phyloP scores from a whole-genome alignment of 2,329 filamentous ascomycete species.

The Conoideocrella luteorostrata region DNA sequence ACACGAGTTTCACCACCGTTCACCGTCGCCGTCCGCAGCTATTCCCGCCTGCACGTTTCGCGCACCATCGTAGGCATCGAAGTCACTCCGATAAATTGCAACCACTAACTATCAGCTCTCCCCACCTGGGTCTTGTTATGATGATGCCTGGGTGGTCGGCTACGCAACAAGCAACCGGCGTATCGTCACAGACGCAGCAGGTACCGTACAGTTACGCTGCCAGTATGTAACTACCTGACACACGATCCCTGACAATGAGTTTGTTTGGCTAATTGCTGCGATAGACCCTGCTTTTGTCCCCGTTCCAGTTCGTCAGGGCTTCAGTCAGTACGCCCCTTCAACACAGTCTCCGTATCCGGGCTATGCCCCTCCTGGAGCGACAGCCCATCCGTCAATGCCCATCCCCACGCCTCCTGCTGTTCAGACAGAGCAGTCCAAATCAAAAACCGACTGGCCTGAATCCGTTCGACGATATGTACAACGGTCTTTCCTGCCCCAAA shows the following conservation, averaged over 20 bases:
- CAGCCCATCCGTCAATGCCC: constrained; percentile 23
- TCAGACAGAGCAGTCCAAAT: constrained; percentile 31
- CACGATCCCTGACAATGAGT: not conserved
- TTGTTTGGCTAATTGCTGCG: constrained; percentile 17
- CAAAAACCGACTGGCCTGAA: constrained; percentile 71
- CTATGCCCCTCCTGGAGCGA: constrained; percentile 22
- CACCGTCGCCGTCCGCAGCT: not conserved
- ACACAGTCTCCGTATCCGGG: constrained; percentile 25
- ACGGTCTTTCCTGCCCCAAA: constrained; percentile 73
- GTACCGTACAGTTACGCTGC: constrained; percentile 31
- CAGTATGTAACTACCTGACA: constrained; percentile 24
- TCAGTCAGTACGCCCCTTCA: constrained; percentile 39
- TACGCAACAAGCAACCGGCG: constrained; percentile 33
- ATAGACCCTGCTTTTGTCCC: constrained; percentile 52
- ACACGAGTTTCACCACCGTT: constrained; percentile 1
- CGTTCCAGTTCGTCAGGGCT: constrained; percentile 56
- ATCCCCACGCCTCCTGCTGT: constrained; percentile 21
- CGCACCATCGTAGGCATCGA: not conserved
- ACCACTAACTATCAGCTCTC: constrained; percentile 10
- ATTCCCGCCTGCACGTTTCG: too few species aligned
- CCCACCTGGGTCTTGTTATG: constrained; percentile 7
- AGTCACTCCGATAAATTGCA: not conserved
- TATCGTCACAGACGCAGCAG: constrained; percentile 29
- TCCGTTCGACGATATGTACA: constrained; percentile 86
- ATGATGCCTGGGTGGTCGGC: constrained; percentile 34